Base-by-base conservation (phyloP, 1,139 yeast species). In the Scheffersomyces segobiensis region DNA sequence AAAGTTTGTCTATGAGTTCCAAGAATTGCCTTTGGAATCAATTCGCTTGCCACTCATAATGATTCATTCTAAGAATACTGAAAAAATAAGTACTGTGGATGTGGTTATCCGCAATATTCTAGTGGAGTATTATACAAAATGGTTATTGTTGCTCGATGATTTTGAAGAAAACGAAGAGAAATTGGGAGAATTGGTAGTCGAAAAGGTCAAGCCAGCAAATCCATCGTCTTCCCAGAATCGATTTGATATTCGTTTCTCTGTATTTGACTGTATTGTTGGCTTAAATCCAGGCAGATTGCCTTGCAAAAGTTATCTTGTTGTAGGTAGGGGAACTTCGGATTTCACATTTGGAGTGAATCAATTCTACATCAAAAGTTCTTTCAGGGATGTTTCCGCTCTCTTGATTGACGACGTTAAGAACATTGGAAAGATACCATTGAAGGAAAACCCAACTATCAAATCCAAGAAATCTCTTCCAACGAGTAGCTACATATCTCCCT, bases 261-360 rank as follows among this genome's bases (percentile, higher is more conserved):
- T 88, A 17, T 65, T 79, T 21, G 88, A 88, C 60, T 82, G 87
- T 57, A 75, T 82, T 0, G 59, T 89, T 49, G 89, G 88, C 0
- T 66, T 89, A 24, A 80, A 77, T 26, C 93, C 96, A 0, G 84
- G 84, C 8, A 75, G 88, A 57, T 68, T 91, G 18, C 64, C 67
- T 0, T 81, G 89, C 46, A 86, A 86, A 60, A 80, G 87, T 0
- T 72, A 80, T 18, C 56, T 90, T 18, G 74, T 83, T 1, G 63
- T 88, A 1, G 78, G 79, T 10, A 82, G 80, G 58, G 90, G 88
- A 4, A 84, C 75, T 55, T 71, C 83, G 12, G 90, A 86, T 57
- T 54, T 87, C 1, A 70, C 76, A 1, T 60, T 79, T 56, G 78
- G 70, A 47, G 67, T 62, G 4, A 67, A 68, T 53, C 81, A 70